phyloP scores from a whole-genome alignment of 1,284 basidiomycete genomes.

The Porogramme epimiltina region DNA sequence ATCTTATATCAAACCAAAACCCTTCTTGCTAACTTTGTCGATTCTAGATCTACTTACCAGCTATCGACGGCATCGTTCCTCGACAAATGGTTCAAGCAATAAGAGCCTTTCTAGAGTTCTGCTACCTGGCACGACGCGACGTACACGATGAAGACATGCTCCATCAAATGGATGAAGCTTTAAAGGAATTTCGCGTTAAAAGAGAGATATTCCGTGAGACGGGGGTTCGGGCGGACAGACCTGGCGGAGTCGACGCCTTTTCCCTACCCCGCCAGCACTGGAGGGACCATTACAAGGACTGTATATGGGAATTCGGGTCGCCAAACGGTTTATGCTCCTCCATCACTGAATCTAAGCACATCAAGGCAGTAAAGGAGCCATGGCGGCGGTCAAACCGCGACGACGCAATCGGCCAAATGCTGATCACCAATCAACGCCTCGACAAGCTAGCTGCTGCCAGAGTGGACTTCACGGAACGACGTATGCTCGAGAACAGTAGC shows the following conservation, averaged over 20 bases:
- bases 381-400: slow-evolving; percentile 21
- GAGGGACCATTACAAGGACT: slow-evolving; percentile 7
- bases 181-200: slow-evolving; percentile 9
- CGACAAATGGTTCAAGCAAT: slow-evolving; percentile 15
- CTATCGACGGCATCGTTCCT: slow-evolving; percentile 21
- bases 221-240: slow-evolving; percentile 4
- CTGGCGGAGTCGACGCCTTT: neutral
- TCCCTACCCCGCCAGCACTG: slow-evolving; percentile 21
- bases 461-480: slow-evolving; percentile 1
- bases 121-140: slow-evolving; percentile 20
- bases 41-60: slow-evolving; percentile 18
- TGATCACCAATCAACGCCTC: slow-evolving; percentile 17
- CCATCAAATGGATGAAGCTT: slow-evolving; percentile 2
- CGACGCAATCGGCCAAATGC: slow-evolving; percentile 19
- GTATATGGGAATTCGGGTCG: slow-evolving; percentile 14
- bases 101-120: slow-evolving; percentile 22
- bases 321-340: slow-evolving; percentile 23
- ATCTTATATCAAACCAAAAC: neutral
- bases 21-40: neutral
- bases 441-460: slow-evolving; percentile 10
- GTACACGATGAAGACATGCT: neutral
- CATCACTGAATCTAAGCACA: slow-evolving; percentile 25
- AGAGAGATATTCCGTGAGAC: neutral
- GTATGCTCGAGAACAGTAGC: slow-evolving; percentile 6
- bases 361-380: slow-evolving; percentile 24